Evolutionary conservation across 1,284 basidiomycete genomes (phyloP).

Genomic region (Vanrija sp.): DNA sequence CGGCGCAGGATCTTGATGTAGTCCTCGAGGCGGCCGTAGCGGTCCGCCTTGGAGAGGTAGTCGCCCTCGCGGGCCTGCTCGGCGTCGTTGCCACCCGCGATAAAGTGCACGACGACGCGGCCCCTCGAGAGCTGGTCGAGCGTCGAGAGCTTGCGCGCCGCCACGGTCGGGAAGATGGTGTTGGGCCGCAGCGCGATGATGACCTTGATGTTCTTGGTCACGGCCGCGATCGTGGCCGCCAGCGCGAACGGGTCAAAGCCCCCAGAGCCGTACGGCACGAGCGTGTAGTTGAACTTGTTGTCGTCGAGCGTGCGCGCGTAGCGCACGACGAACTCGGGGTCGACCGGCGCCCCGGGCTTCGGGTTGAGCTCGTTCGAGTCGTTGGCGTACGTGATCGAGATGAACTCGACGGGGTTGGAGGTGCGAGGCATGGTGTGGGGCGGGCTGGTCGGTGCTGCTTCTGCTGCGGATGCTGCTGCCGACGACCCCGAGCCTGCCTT

Average conservation of each 20-base stretch:
- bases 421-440: too few species aligned
- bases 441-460: too few species aligned
- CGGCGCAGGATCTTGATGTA: conserved; percentile 34
- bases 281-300: conserved; percentile 32
- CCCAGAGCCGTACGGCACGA: conserved; percentile 27
- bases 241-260: conserved; percentile 33
- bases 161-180: conserved; percentile 35
- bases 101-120: conserved; percentile 34
- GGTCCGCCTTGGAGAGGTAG: conserved; percentile 27
- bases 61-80: conserved; percentile 33
- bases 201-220: conserved; percentile 29
- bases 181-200: conserved; percentile 34
- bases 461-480: too few species aligned
- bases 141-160: conserved; percentile 32
- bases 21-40: conserved; percentile 32
- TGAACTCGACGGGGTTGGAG: conserved; percentile 30
- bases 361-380: conserved; percentile 28
- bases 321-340: conserved; percentile 30
- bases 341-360: conserved; percentile 23
- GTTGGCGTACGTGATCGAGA: conserved; percentile 29
- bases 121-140: conserved; percentile 27
- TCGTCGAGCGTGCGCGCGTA: conserved; percentile 32
- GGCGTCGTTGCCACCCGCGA: conserved; percentile 30
- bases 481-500: too few species aligned
- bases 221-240: conserved; percentile 23